Percentiles rank a stretch among this genome's conserved stretches.
These are phyloP conservation scores for Penicillium janthinellum DNA, from an alignment of 2,329 filamentous ascomycete genomes.

Conservation along the genomic window DNA sequence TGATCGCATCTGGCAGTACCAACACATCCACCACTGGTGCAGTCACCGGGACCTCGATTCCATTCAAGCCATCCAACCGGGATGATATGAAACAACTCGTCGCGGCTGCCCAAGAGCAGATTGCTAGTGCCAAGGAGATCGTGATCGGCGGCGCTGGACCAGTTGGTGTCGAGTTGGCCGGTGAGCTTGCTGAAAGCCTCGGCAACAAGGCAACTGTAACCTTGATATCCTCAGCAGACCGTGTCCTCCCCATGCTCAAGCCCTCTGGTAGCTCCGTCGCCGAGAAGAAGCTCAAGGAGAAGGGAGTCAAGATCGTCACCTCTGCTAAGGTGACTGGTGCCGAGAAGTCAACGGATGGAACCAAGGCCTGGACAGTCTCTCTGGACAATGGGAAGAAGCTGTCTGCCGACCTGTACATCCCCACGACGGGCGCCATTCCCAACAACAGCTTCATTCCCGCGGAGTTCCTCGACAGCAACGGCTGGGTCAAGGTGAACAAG, in stretches of 20 bases:
- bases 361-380: slow-evolving; percentile 46
- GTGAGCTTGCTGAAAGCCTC: slow-evolving; percentile 48
- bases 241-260: slow-evolving; percentile 33
- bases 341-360: slow-evolving; percentile 31
- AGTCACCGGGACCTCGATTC: slow-evolving; percentile 33
- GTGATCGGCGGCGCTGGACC: slow-evolving; percentile 54
- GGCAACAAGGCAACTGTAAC: slow-evolving; percentile 42
- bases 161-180: slow-evolving; percentile 53
- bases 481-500: slow-evolving; percentile 53
- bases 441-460: slow-evolving; percentile 56
- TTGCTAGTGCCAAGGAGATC: slow-evolving; percentile 46
- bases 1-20: slow-evolving; percentile 58
- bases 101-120: slow-evolving; percentile 36
- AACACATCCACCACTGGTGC: slow-evolving; percentile 45
- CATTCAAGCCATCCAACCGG: slow-evolving; percentile 48
- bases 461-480: slow-evolving; percentile 48
- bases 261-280: slow-evolving; percentile 42
- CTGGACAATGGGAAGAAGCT: slow-evolving; percentile 52
- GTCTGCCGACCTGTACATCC: slow-evolving; percentile 56
- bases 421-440: slow-evolving; percentile 54
- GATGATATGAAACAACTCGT: slow-evolving; percentile 39
- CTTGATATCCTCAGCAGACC: slow-evolving; percentile 35
- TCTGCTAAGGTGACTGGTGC: slow-evolving; percentile 34
- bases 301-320: slow-evolving; percentile 51
- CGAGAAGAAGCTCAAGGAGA: slow-evolving; percentile 48